Conservation (phyloP, 1,139 yeast species). For the Candida glucosophila region DNA sequence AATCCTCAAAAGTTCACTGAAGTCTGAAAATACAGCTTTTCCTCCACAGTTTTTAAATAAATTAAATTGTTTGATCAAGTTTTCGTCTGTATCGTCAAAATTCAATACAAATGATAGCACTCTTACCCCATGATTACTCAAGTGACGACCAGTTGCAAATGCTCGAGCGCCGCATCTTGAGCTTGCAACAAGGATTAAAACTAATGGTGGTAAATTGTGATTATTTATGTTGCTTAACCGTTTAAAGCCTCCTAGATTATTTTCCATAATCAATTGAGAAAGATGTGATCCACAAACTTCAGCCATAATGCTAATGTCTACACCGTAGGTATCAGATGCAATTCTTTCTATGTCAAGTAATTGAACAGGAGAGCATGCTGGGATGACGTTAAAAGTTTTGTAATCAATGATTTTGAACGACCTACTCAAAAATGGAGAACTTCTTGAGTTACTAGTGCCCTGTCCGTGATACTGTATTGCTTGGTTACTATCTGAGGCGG, state of each 20-base stretch:
- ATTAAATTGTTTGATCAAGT: constrained; percentile 35
- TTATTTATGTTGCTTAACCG: constrained; percentile 48
- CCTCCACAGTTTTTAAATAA: constrained; percentile 46
- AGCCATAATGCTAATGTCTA: constrained; percentile 39
- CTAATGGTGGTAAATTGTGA: constrained; percentile 74
- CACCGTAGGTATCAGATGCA: constrained; percentile 44
- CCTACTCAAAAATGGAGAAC: too few relatives aligned
- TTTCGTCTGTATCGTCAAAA: constrained; percentile 21
- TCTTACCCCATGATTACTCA: constrained; percentile 66
- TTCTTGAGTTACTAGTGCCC: constrained; percentile 4
- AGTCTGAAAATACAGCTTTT: constrained; percentile 28
- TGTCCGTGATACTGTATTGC: background rate
- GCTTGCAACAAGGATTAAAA: constrained; percentile 63
- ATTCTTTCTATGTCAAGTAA: constrained; percentile 69
- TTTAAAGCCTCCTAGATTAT: constrained; percentile 60
- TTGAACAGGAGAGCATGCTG: constrained; percentile 75
- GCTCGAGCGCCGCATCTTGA: constrained; percentile 71
- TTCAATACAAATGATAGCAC: constrained; percentile 51
- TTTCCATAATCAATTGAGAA: constrained; percentile 44
- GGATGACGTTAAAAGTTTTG: constrained; percentile 25
- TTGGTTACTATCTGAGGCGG: background rate
- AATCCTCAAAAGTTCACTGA: constrained; percentile 21
- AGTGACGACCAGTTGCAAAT: constrained; percentile 71
- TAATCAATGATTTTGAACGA: constrained; percentile 14
- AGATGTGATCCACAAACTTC: constrained; percentile 72